Evolutionary conservation across 768 basidiomycete genomes (phyloP), one percentile per base, ranked within the genome.

Genomic region (Tylopilus subfusipes): DNA sequence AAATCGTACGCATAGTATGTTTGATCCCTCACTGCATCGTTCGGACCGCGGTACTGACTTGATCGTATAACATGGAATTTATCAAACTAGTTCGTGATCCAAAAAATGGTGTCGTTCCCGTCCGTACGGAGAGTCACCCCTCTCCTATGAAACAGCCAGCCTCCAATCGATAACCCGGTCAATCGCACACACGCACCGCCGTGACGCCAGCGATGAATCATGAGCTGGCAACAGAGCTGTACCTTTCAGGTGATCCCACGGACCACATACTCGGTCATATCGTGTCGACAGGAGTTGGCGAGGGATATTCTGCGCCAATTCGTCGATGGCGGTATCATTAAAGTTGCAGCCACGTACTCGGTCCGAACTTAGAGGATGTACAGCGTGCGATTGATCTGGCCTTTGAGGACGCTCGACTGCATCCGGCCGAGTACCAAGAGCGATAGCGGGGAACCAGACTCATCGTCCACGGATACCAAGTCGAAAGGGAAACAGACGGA

Each of bases 221-320:
- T 24, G 58, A 60, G 40, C 50, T 60, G 24, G 56, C 31, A 1
- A 44, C 33, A 5, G 61, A 48, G 19, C 58, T 48, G 2, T 53
- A 42, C 24, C 18, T 58, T 52, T 8, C 13, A 57, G 3, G 61
- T n/a, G n/a, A 64, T 40, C 58, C 60, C 8, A 57, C 61, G 0
- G 56, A 60, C 25, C 61, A 58, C 1, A 38, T 54, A 1, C 38
- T 59, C 1, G 55, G 52, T 2, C 36, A 36, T 2, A 30, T 49
- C 3, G 48, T 50, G 7, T 50, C 48, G 2, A 50, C 48, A 9
- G 5, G n/a, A 22, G 19, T 21, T 40, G 29, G 48, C 48, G 13
- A 31, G 19, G 1, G 46, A 24, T 36, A 6, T 25, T 33, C 12
- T 48, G 5, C 47, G 36, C 1, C 13, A 36, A 5, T 48, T 48